phyloP scores from a whole-genome alignment of 805 yeast species.

The Lipomyces sp. region DNA sequence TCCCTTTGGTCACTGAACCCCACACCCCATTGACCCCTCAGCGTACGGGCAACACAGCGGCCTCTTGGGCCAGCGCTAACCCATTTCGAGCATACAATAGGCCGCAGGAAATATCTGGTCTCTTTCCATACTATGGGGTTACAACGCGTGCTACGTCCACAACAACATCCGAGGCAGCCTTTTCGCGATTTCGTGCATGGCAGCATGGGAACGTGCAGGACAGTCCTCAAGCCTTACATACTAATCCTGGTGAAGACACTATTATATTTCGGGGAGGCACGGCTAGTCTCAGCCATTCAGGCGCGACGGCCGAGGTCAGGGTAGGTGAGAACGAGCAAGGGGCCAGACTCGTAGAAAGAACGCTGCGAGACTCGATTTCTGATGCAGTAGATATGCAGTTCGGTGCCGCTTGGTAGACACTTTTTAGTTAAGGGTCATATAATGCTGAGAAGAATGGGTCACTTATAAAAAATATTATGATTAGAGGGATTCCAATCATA shows the following conservation, averaged over 20 bases:
- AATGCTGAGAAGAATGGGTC: background rate
- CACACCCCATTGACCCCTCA: constrained; percentile 4
- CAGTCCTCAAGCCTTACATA: background rate
- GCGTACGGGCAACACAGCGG: constrained; percentile 5
- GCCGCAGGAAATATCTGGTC: constrained; percentile 4
- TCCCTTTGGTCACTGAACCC: background rate
- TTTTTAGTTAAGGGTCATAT: background rate
- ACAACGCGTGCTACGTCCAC: constrained; percentile 6
- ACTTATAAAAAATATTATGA: background rate
- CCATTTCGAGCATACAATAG: background rate
- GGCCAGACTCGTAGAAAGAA: background rate
- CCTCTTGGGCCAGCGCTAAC: constrained; percentile 10
- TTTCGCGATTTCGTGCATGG: background rate
- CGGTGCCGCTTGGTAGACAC: constrained; percentile 5
- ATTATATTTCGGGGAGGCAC: background rate
- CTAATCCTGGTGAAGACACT: background rate
- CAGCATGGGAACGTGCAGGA: background rate
- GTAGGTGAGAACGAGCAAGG: constrained; percentile 3
- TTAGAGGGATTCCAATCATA: background rate
- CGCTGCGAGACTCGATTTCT: constrained; percentile 7
- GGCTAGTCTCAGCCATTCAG: background rate
- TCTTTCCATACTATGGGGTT: constrained; percentile 13
- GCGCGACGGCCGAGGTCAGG: background rate
- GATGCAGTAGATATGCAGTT: constrained; percentile 6
- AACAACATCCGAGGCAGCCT: background rate